Evolutionary conservation across 208 protist species (phyloP).

Genomic region (Trypanosoma cruzi): DNA sequence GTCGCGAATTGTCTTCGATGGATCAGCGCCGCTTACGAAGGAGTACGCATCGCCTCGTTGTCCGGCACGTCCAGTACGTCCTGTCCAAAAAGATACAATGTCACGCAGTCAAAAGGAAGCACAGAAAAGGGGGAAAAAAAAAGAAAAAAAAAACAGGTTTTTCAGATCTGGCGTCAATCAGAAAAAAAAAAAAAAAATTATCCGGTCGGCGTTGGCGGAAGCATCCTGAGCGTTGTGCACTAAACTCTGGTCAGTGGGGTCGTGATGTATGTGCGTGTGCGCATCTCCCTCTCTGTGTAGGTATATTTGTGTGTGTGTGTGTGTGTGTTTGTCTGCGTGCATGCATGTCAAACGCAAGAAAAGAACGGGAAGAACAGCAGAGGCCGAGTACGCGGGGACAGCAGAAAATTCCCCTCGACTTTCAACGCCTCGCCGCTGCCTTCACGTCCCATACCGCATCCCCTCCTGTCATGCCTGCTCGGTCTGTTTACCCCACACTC

Average conservation of each 20-base stretch:
- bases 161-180: conserved; percentile 17
- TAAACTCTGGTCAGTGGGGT: not conserved
- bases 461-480: too few relatives aligned
- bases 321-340: not conserved
- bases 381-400: too few relatives aligned
- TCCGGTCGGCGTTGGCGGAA: conserved; percentile 7
- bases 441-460: too few relatives aligned
- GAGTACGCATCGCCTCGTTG: conserved; percentile 87
- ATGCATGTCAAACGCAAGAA: not conserved
- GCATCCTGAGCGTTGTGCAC: not conserved
- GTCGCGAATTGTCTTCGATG: conserved; percentile 77
- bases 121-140: conserved; percentile 15
- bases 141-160: conserved; percentile 12
- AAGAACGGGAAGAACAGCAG: too few relatives aligned
- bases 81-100: conserved; percentile 35
- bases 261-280: conserved; percentile 6
- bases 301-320: conserved; percentile 4
- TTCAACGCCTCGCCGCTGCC: too few relatives aligned
- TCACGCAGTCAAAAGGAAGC: conserved; percentile 11
- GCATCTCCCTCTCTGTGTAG: conserved; percentile 8
- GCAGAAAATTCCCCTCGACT: too few relatives aligned
- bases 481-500: too few relatives aligned
- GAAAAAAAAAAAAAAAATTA: not conserved
- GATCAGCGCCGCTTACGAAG: conserved; percentile 72
- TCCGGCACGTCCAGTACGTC: conserved; percentile 89